Conservation (phyloP, 164 flowering plant species). For the Pachysandra terminalis region DNA sequence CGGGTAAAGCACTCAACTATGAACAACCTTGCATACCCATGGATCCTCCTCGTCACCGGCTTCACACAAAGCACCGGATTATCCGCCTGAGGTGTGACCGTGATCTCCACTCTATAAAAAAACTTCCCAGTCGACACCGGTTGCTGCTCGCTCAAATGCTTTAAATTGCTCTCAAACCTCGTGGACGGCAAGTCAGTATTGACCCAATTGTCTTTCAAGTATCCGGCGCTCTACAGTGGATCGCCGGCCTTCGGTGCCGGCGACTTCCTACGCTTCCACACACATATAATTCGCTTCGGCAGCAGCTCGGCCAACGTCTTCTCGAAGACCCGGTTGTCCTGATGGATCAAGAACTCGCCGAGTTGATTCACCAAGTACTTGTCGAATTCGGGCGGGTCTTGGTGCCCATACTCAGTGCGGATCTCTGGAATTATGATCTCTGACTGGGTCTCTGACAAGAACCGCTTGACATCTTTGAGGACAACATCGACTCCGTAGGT, state of each 20-base stretch:
- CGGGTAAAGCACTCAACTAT: conserved; percentile 50
- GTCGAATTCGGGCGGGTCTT: conserved; percentile 85
- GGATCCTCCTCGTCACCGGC: conserved; percentile 76
- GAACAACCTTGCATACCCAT: conserved; percentile 63
- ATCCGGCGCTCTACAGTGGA: conserved; percentile 69
- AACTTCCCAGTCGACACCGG: conserved; percentile 56
- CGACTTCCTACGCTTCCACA: conserved; percentile 87
- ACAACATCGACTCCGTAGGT: conserved; percentile 76
- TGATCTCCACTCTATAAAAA: conserved; percentile 94
- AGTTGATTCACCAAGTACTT: conserved; percentile 69
- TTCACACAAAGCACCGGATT: conserved; percentile 76
- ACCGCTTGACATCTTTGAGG: conserved; percentile 61
- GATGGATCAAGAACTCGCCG: conserved; percentile 72
- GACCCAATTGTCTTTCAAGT: conserved; percentile 87
- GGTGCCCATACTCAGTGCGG: conserved; percentile 83
- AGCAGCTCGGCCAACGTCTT: conserved; percentile 71
- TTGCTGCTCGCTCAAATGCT: conserved; percentile 65
- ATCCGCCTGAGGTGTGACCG: conserved; percentile 85
- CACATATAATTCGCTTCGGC: conserved; percentile 76
- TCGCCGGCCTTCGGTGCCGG: conserved; percentile 59
- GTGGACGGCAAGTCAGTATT: conserved; percentile 87
- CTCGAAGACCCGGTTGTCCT: conserved; percentile 68
- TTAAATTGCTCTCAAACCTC: conserved; percentile 81
- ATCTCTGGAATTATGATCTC: conserved; percentile 80
- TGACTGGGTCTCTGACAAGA: conserved; percentile 68